These are phyloP conservation scores for Phyllostachys edulis DNA, from an alignment of 176 grass and related monocot species.

Conservation along the genomic window DNA sequence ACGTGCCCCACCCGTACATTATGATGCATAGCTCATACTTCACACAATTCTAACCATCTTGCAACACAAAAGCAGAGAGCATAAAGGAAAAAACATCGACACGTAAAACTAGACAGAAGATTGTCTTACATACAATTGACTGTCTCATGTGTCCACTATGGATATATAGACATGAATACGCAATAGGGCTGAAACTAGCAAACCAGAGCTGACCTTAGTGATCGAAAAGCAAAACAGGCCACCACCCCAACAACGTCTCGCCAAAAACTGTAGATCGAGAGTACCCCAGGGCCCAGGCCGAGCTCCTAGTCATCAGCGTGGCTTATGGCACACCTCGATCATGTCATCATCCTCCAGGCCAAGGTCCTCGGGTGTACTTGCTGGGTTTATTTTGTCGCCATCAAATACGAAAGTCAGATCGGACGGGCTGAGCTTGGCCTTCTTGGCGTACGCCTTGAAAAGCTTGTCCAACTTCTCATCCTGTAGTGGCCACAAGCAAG, in stretches of 20 bases:
- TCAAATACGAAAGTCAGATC: constrained; percentile 72
- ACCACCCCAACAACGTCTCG: background rate
- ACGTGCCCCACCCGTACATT: background rate
- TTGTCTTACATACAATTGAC: constrained; percentile 5
- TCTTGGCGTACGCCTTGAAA: constrained; percentile 76
- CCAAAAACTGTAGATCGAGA: background rate
- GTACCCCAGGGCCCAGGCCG: background rate
- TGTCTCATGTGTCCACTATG: background rate
- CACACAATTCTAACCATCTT: background rate
- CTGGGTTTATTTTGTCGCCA: constrained; percentile 57
- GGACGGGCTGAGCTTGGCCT: constrained; percentile 42
- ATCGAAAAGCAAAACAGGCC: too few relatives aligned
- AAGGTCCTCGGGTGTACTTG: constrained; percentile 62
- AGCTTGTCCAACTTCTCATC: constrained; percentile 85
- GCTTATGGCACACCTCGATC: constrained; percentile 71
- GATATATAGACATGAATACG: constrained; percentile 6
- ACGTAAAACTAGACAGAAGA: background rate
- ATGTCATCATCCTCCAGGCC: constrained; percentile 79
- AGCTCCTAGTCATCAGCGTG: constrained; percentile 20
- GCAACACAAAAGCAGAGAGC: background rate
- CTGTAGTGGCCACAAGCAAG: constrained; percentile 42
- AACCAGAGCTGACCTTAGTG: background rate
- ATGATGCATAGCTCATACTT: background rate
- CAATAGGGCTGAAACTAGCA: background rate
- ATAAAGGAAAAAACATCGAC: background rate